Percentiles rank a stretch among this genome's conserved stretches.
These are phyloP conservation scores for Botryotinia globosa DNA, from an alignment of 2,329 filamentous ascomycete species.

Conservation along the genomic window DNA sequence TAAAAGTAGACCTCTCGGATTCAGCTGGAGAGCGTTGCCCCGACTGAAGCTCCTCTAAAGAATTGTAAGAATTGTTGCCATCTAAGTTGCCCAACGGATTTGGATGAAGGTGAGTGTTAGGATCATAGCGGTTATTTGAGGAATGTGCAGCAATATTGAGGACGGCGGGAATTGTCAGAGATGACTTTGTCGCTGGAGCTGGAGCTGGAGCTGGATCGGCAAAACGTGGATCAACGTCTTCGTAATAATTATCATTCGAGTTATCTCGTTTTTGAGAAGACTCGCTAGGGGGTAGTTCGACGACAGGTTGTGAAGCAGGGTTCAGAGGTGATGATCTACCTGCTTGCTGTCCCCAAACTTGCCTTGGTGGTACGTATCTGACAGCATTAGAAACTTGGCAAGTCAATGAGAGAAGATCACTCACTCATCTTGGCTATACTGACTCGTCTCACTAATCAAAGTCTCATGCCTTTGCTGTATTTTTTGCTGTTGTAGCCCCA, in stretches of 20 bases:
- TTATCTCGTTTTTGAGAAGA: constrained; percentile 35
- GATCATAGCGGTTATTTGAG: constrained; percentile 23
- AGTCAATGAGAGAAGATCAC: constrained; percentile 37
- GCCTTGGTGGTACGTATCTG: constrained; percentile 53
- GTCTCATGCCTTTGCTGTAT: constrained; percentile 47
- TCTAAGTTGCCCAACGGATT: constrained; percentile 28
- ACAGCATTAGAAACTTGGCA: constrained; percentile 25
- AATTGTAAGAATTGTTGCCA: constrained; percentile 50
- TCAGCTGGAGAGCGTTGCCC: constrained; percentile 68
- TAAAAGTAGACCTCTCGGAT: constrained; percentile 82
- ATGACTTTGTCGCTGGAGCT: constrained; percentile 22
- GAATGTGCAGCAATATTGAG: constrained; percentile 34
- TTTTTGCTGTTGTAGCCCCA: constrained; percentile 62
- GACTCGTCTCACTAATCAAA: constrained; percentile 64
- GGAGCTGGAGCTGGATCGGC: constrained; percentile 45
- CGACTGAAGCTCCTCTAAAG: constrained; percentile 62
- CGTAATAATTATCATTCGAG: constrained; percentile 65
- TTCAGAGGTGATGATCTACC: constrained; percentile 48
- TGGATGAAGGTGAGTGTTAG: constrained; percentile 35
- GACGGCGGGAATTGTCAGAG: constrained; percentile 36
- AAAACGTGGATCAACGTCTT: constrained; percentile 90
- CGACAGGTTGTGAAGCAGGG: constrained; percentile 38
- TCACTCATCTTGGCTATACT: constrained; percentile 73
- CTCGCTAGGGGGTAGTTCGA: constrained; percentile 42
- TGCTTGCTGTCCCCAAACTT: constrained; percentile 50